Evolutionary conservation across 192 early-diverging fungal genomes (phyloP).

Genomic region (Coemansia asiatica): DNA sequence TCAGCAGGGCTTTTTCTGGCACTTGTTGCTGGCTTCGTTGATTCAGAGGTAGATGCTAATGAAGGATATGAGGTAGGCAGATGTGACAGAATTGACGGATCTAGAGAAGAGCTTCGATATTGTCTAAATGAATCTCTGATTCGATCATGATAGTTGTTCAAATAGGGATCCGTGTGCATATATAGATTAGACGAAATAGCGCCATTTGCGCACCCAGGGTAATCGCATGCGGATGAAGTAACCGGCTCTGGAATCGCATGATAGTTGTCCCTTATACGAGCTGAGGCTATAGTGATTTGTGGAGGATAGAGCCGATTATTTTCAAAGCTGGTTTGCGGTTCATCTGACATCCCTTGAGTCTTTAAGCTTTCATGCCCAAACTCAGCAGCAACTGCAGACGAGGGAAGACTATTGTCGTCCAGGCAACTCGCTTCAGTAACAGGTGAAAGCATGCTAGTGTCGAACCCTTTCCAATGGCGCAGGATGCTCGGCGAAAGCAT

Average conservation of each 20-base stretch:
- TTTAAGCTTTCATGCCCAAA: not conserved
- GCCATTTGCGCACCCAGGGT: not conserved
- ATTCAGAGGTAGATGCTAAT: not conserved
- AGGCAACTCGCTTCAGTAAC: constrained; percentile 29
- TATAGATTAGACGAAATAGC: not conserved
- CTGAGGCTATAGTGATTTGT: not conserved
- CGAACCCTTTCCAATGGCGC: constrained; percentile 19
- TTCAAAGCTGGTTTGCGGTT: not conserved
- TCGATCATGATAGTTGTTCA: constrained; percentile 34
- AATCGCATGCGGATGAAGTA: not conserved
- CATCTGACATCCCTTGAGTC: not conserved
- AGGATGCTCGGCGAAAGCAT: not conserved
- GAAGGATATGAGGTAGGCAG: constrained; percentile 46
- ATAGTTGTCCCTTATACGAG: not conserved
- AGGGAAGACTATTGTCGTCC: constrained; percentile 19
- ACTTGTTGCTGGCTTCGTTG: not conserved
- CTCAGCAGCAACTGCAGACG: constrained; percentile 5
- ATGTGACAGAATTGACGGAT: constrained; percentile 39
- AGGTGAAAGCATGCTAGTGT: constrained; percentile 32
- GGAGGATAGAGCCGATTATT: not conserved
- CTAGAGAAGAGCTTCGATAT: constrained; percentile 44
- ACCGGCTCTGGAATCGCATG: not conserved
- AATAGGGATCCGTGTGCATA: not conserved
- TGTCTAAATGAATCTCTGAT: not conserved
- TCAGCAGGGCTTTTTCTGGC: constrained; percentile 3